Evolutionary conservation across 1,284 basidiomycete species (phyloP).

Genomic region (Cutaneotrichosporon mucoides): DNA sequence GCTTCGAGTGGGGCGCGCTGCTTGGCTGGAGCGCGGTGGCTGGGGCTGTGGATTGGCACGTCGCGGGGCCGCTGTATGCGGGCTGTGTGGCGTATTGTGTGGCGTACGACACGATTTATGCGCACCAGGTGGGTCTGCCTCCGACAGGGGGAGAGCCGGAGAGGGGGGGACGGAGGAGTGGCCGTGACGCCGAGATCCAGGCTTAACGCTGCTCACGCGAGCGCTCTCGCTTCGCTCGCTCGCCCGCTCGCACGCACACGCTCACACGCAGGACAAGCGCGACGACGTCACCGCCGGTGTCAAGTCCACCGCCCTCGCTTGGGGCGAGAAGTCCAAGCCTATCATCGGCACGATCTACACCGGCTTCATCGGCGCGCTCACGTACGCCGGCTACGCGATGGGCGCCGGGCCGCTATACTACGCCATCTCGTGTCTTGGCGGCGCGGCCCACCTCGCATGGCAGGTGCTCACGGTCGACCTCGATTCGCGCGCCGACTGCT

Average conservation of each 20-base stretch:
- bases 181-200: no score
- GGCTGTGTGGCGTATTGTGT: slow-evolving; percentile 91
- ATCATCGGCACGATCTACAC: slow-evolving; percentile 72
- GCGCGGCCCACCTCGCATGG: slow-evolving; percentile 72
- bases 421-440: slow-evolving; percentile 63
- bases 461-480: slow-evolving; percentile 77
- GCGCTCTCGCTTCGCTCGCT: no score
- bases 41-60: slow-evolving; percentile 72
- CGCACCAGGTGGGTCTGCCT: slow-evolving; percentile 69
- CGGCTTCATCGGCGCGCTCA: slow-evolving; percentile 69
- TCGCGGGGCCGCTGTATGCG: slow-evolving; percentile 82
- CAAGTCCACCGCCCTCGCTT: slow-evolving; percentile 88
- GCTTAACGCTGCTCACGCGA: no score
- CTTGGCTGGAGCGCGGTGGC: slow-evolving; percentile 95
- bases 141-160: no score
- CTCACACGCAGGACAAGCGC: slow-evolving; percentile 67
- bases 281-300: slow-evolving; percentile 89
- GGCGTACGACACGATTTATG: slow-evolving; percentile 97
- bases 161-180: no score
- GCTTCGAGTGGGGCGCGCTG: slow-evolving; percentile 96
- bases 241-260: no score
- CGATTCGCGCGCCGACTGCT: slow-evolving; percentile 76
- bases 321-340: slow-evolving; percentile 70
- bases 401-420: slow-evolving; percentile 75
- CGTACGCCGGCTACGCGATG: slow-evolving; percentile 73